Percentiles rank a stretch among this genome's conserved stretches.
Conservation (phyloP, 73 alveolate genomes). For the Uronychia binucleata region DNA sequence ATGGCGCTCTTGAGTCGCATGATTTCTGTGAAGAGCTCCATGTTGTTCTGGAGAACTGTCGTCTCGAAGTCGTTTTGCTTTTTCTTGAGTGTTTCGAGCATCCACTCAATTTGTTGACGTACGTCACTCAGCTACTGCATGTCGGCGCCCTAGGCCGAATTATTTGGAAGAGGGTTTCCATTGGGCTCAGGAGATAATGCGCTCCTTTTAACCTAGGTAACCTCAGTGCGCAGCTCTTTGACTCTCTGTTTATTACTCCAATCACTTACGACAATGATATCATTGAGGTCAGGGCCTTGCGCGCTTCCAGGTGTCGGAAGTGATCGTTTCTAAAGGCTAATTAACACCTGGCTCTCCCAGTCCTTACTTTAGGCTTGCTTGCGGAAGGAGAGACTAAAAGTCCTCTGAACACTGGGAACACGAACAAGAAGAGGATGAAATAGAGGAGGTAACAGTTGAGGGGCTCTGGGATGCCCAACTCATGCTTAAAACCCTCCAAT, state of each 20-base stretch:
- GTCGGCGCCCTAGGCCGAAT: too few relatives aligned
- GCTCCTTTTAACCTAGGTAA: too few relatives aligned
- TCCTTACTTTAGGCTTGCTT: not conserved
- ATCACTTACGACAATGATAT: not conserved
- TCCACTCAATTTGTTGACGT: not conserved
- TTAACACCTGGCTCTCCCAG: too few relatives aligned
- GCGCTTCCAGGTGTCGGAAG: too few relatives aligned
- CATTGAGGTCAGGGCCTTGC: not conserved
- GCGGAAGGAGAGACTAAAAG: not conserved
- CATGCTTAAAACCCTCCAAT: not conserved
- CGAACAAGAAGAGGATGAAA: not conserved
- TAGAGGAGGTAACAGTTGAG: not conserved
- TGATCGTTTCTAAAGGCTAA: too few relatives aligned
- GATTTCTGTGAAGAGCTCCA: not conserved
- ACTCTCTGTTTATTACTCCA: not conserved
- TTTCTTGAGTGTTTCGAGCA: not conserved
- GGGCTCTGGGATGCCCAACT: not conserved
- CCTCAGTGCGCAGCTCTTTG: not conserved
- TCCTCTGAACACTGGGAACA: not conserved
- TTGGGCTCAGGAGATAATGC: too few relatives aligned
- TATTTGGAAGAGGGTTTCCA: too few relatives aligned
- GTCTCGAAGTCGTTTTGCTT: not conserved
- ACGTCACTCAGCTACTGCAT: not conserved
- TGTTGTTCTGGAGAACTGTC: not conserved
- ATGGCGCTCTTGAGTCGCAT: not conserved